Base-by-base conservation (phyloP, 208 protist genomes). In the Leishmania tarentolae region DNA sequence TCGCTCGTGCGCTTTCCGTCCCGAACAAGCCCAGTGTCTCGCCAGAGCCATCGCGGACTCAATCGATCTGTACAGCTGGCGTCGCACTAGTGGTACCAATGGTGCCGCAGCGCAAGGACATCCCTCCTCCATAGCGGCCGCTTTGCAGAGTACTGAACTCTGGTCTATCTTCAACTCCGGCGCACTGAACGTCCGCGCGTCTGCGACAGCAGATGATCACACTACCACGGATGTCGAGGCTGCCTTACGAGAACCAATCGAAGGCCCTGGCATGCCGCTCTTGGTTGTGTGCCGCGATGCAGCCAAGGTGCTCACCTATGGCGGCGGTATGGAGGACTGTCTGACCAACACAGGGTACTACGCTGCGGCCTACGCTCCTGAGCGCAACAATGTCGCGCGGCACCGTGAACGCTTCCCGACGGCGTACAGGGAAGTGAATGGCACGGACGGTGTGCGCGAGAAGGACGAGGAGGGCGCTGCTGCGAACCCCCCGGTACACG, bases 321-420 rank as follows among this genome's bases (percentile, higher is more conserved):
- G 76, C 56, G 94, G 92, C 17, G 92, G 91, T 21, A 87, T 97
- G 90, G 92, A 97, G 83, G 88, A 93, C 81, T 97, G 94, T 86
- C 85, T 97, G 72, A 88, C 92, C 63, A 97, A 97, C 85, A 97
- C 94, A 44, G 94, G 94, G n/a, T 89, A 89, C 83, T 97, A 97
- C 84, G 76, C 84, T 50, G 94, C 94, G 8, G 88, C 92, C 31
- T 83, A 92, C 72, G 77, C 82, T 3, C 44, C 82, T 17, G 90
- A 88, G 76, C 92, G 94, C 74, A 97, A 96, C 77, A 79, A 86
- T 68, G 92, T 95, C 40, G 31, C 13, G 15, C 71, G 76, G 50
- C 92, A 96, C 85, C 94, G 94, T 47, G 78, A 78, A 71, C 93
- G 90, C 47, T 97, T 97, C 65, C 80, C 15, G 21, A 37, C 72